Evolutionary conservation across 2,329 filamentous ascomycete genomes (phyloP), one percentile per base, ranked within the genome.

Genomic region (Cercospora citrullina): DNA sequence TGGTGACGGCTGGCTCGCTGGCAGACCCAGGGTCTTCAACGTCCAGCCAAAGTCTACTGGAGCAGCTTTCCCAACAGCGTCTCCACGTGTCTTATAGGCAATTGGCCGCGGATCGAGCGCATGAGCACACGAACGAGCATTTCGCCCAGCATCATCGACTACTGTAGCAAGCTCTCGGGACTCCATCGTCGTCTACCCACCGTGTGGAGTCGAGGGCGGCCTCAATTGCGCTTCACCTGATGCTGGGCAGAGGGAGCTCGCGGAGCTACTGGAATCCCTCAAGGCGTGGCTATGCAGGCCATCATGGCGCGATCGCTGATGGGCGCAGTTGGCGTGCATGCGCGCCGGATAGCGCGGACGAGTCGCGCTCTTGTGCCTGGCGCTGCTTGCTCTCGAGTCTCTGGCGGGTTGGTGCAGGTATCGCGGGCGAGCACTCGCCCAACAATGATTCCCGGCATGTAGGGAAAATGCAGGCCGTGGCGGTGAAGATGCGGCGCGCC

Each of bases 281-380:
- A 23, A 26, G 48, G 48, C 48, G 48, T 58, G 55, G 55, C 55
- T 21, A 58, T 58, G 55, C 55, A 58, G 55, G 55, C 55, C 14
- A 14, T 31, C 30, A 62, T 48, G 59, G 18, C 51, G 59, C 59
- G 48, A 63, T 66, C 59, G 64, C 48, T 58, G 64, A 55, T 66
- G 64, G 51, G 18, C 4, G 55, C 28, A 5, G 4, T 33, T 48
- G 60, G 60, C 39, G 45, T 63, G 60, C 60, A 64, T 57, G 28
- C 31, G 28, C 33, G 45, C 55, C 48, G 45, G 30, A 18, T 55
- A 53, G 60, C 65, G 61, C 65, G 60, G 55, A 42, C 31, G 60
- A 42, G 28, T 60, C 10, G 21, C 33, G 63, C 31, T n/a, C 21
- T 21, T 58, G 59, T 66, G 45, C 48, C 64, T 66, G 64, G 30